Conservation (phyloP, 2,329 filamentous ascomycete genomes). For the Colletotrichum aenigma region DNA sequence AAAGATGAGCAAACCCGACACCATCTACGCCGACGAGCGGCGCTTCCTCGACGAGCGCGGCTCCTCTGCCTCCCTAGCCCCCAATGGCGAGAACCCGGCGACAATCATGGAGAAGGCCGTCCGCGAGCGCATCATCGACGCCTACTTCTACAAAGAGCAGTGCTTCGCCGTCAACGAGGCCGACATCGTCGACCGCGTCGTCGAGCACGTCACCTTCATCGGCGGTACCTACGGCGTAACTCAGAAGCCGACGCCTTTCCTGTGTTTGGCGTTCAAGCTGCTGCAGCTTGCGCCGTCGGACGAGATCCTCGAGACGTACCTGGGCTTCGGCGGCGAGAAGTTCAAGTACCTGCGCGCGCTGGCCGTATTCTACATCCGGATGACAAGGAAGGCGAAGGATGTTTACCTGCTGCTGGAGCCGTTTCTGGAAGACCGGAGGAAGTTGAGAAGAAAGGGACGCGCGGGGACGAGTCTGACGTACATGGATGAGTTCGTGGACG, state of each 20-base stretch:
- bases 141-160: constrained; percentile 98
- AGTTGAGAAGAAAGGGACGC: constrained; percentile 78
- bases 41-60: constrained; percentile 91
- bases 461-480: constrained; percentile 77
- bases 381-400: constrained; percentile 83
- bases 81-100: constrained; percentile 90
- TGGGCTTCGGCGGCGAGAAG: constrained; percentile 74
- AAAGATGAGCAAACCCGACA: constrained; percentile 44
- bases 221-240: constrained; percentile 86
- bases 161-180: constrained; percentile 93
- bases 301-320: constrained; percentile 79
- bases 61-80: constrained; percentile 75
- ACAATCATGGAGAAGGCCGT: constrained; percentile 95
- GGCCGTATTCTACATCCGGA: constrained; percentile 89
- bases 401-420: constrained; percentile 84
- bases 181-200: constrained; percentile 85
- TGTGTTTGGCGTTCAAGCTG: constrained; percentile 94
- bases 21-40: constrained; percentile 79
- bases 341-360: constrained; percentile 90
- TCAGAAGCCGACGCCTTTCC: constrained; percentile 89
- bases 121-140: constrained; percentile 92
- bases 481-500: constrained; percentile 93
- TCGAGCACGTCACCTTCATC: constrained; percentile 79
- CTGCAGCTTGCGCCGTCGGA: constrained; percentile 84
- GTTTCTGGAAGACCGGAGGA: constrained; percentile 80